Percentiles rank a stretch among this genome's conserved stretches.
Conservation (phyloP, 306 rosid species). For the Acacia confusa region DNA sequence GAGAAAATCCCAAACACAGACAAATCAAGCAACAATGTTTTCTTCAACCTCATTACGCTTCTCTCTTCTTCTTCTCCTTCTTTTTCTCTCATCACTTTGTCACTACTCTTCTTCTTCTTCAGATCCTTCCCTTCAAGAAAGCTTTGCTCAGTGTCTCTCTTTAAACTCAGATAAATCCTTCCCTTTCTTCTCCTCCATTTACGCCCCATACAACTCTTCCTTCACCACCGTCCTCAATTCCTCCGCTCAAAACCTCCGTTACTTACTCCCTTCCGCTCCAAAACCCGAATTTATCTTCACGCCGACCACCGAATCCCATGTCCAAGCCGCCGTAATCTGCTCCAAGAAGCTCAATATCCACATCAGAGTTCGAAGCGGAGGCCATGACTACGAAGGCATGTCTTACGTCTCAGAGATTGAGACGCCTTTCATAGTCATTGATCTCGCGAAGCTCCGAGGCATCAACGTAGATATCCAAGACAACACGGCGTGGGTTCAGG, state of each 20-base stretch:
- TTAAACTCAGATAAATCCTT: constrained; percentile 29
- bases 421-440: neutral
- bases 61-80: constrained; percentile 25
- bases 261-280: constrained; percentile 48
- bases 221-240: constrained; percentile 46
- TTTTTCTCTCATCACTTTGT: constrained; percentile 34
- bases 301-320: neutral
- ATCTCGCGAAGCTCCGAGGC: neutral
- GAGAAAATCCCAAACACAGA: neutral
- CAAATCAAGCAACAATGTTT: constrained; percentile 29
- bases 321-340: neutral
- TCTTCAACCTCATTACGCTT: constrained; percentile 29
- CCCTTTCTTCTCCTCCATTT: constrained; percentile 36
- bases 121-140: constrained; percentile 36
- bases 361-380: neutral
- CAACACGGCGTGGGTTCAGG: neutral
- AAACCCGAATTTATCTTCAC: constrained; percentile 64
- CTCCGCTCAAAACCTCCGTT: constrained; percentile 54
- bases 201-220: constrained; percentile 37
- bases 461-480: neutral
- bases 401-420: neutral
- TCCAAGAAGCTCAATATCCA: neutral
- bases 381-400: constrained; percentile 4
- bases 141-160: constrained; percentile 44
- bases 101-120: constrained; percentile 29